These are phyloP conservation scores for Chenopodium quinoa DNA, from an alignment of 148 eudicot species.

Conservation along the genomic window DNA sequence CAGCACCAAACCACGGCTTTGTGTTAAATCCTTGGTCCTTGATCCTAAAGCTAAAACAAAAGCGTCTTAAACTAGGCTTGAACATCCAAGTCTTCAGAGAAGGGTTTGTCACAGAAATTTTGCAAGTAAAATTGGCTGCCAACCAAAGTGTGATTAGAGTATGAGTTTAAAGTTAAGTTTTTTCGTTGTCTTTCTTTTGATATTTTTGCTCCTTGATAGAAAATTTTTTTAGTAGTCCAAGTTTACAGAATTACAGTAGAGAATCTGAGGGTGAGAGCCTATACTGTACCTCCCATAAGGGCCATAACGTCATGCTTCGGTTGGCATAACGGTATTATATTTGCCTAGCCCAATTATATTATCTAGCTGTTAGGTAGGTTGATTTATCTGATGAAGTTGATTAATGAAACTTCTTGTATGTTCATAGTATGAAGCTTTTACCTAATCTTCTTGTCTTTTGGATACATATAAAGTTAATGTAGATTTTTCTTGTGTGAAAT, in stretches of 20 bases:
- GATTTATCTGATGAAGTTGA: background rate
- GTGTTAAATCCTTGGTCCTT: constrained; percentile 49
- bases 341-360: background rate
- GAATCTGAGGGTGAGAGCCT: too few species aligned
- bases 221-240: too few species aligned
- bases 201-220: too few species aligned
- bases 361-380: background rate
- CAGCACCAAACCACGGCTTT: constrained; percentile 56
- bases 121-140: background rate
- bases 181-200: too few species aligned
- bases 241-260: too few species aligned
- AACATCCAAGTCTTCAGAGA: background rate
- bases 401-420: background rate
- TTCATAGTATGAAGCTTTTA: background rate
- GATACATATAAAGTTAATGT: background rate
- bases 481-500: background rate
- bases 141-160: background rate
- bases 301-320: too few species aligned
- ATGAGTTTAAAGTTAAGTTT: background rate
- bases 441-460: background rate
- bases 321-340: too few species aligned
- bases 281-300: too few species aligned
- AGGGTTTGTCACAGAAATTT: background rate
- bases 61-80: background rate
- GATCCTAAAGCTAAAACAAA: constrained; percentile 41